Conservation (phyloP, 352 stramenopile species). For the Blastocystis sp. region DNA sequence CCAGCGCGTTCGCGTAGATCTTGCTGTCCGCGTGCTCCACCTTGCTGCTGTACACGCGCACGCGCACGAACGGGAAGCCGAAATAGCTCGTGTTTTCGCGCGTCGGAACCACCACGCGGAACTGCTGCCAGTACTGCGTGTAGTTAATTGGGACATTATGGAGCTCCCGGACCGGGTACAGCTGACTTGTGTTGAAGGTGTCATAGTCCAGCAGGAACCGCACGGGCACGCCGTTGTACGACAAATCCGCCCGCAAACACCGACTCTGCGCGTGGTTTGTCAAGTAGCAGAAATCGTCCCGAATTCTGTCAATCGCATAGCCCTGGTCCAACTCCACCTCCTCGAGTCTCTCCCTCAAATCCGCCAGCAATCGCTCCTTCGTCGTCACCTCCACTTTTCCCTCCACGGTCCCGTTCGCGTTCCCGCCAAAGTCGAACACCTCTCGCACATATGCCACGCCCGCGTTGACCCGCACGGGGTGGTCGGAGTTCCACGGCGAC, state of each 20-base stretch:
- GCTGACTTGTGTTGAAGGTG: neutral
- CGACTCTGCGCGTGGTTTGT: neutral
- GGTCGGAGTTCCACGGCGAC: slow-evolving; percentile 37
- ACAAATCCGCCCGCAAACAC: slow-evolving; percentile 11
- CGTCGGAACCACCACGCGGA: neutral
- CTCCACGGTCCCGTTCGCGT: neutral
- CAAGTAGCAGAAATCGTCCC: slow-evolving; percentile 1
- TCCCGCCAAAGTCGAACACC: neutral
- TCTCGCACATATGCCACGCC: slow-evolving; percentile 5
- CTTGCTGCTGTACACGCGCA: slow-evolving; percentile 32
- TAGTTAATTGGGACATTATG: neutral
- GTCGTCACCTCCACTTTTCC: neutral
- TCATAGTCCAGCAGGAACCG: neutral
- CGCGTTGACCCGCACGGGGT: slow-evolving; percentile 17
- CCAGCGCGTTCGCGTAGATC: slow-evolving; percentile 41
- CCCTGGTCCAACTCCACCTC: neutral
- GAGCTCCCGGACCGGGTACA: neutral
- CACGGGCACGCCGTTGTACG: slow-evolving; percentile 2
- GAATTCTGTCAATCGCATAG: neutral
- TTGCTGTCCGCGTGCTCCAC: neutral
- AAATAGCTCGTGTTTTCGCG: neutral
- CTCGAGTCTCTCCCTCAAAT: neutral
- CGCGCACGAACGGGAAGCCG: slow-evolving; percentile 19
- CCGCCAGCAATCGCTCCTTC: neutral
- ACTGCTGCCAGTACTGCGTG: neutral